Evolutionary conservation across 148 eudicot species (phyloP).

Genomic region (Cornus florida): DNA sequence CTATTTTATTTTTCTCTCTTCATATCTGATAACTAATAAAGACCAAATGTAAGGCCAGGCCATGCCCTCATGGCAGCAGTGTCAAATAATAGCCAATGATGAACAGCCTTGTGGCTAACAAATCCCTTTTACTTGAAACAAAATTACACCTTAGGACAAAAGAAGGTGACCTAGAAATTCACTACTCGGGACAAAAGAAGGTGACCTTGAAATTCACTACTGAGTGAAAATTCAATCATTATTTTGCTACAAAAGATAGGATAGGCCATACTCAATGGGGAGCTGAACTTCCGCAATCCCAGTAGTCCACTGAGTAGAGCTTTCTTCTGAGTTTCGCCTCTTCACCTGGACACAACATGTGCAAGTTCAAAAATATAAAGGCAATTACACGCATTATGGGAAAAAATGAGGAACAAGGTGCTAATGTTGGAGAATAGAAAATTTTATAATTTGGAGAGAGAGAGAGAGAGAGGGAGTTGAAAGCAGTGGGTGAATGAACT

Average conservation of each 20-base stretch:
- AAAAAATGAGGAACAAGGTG: background rate
- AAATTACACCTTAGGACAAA: background rate
- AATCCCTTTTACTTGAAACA: background rate
- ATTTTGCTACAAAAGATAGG: background rate
- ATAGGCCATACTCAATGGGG: conserved; percentile 77
- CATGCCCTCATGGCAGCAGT: background rate
- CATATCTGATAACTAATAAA: too few relatives aligned
- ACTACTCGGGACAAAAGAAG: background rate
- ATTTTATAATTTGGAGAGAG: too few relatives aligned
- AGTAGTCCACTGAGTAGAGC: conserved; percentile 99
- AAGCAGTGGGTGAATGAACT: background rate
- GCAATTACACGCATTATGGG: background rate
- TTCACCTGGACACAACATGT: conserved; percentile 52
- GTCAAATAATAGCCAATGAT: background rate
- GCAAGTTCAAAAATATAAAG: background rate
- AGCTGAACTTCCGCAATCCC: conserved; percentile 98
- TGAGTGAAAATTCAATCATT: conserved; percentile 1
- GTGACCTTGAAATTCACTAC: background rate
- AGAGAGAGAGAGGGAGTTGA: too few relatives aligned
- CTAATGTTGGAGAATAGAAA: background rate
- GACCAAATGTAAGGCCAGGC: background rate
- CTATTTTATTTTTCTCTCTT: background rate
- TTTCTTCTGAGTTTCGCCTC: conserved; percentile 82
- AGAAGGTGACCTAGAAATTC: background rate
- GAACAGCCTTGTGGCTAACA: background rate